Conservation (phyloP, 1,284 basidiomycete genomes). For the Golubevia sp. region DNA sequence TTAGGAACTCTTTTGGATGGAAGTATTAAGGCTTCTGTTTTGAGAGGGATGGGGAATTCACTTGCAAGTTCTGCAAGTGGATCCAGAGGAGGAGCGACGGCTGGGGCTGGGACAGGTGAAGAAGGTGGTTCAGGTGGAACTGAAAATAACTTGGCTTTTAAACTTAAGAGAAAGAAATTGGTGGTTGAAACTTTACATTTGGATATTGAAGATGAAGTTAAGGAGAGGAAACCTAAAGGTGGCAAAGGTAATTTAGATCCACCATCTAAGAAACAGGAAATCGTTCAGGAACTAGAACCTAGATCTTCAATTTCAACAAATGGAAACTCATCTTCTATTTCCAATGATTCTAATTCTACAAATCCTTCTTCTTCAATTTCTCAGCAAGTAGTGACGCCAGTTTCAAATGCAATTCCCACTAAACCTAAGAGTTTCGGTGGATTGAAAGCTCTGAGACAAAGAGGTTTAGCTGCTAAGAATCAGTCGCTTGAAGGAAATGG, state of each 20-base stretch:
- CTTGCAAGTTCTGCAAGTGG: slow-evolving; percentile 7
- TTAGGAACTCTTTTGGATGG: slow-evolving; percentile 43
- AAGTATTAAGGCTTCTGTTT: slow-evolving; percentile 30
- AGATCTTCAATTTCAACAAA: too few species aligned
- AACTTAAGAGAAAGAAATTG: slow-evolving; percentile 82
- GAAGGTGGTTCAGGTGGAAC: slow-evolving; percentile 69
- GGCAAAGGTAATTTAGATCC: too few species aligned
- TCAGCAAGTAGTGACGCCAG: too few species aligned
- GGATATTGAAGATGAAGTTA: slow-evolving; percentile 86
- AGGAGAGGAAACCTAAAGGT: slow-evolving; percentile 68
- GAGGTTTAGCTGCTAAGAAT: background rate
- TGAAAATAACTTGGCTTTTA: slow-evolving; percentile 93
- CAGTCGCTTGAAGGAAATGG: slow-evolving; percentile 4
- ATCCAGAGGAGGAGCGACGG: slow-evolving; percentile 17
- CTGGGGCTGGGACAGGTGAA: too few species aligned
- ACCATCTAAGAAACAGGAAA: too few species aligned
- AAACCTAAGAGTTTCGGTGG: background rate
- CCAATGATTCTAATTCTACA: too few species aligned
- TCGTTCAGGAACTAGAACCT: too few species aligned
- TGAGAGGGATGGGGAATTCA: slow-evolving; percentile 46
- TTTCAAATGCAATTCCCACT: too few species aligned
- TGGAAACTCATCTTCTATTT: too few species aligned
- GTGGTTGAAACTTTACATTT: slow-evolving; percentile 90
- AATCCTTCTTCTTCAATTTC: too few species aligned
- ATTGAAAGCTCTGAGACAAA: background rate